Base-by-base conservation (phyloP, 768 basidiomycete genomes). In the Pleurotus tuber-regium region DNA sequence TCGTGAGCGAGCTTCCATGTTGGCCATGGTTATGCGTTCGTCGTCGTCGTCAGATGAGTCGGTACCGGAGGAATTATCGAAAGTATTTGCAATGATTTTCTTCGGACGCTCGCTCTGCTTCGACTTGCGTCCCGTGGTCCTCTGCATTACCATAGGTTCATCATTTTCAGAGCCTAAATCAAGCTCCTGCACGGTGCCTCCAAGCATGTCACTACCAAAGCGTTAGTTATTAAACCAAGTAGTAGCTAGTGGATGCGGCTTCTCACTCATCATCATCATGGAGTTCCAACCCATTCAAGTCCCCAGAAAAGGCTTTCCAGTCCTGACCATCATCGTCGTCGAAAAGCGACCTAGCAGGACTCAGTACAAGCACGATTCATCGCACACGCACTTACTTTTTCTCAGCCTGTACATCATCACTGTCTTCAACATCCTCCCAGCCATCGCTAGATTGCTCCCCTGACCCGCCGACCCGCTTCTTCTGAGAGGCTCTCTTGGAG, bases 1-100 rank as follows among this genome's bases (percentile, higher is more conserved):
- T 50, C 82, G 82, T 39, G 91, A 92, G 23, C 83, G 84, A 30
- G 83, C 80, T 56, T 88, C 91, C 78, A 93, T 90, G 61, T 92
- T 93, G 21, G 78, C 79, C 69, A 83, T 83, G 5, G 90, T 93
- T 28, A 85, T 68, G 46, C 73, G 86, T 10, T 64, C 77, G 9
- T 65, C 70, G 4, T 51, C 55, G 40, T 75, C 73, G n/a, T 76
- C 77, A 10, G 72, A 73, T 5, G 69, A 76, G 4, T 74, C 74
- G 8, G 74, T 73, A 35, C 73, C 70, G 14, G 77, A 74, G 5
- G 77, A 77, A 29, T 66, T 75, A 47, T 80, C 79, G 31, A 77
- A 79, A 2, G 66, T 70, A 8, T 76, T 77, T 2, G 79, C 76
- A 28, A 80, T 75, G 28, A 79, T 75, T 64, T 77, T 79, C 19